phyloP scores from a whole-genome alignment of 2,329 filamentous ascomycete species.

The Talaromyces albobiverticillius region DNA sequence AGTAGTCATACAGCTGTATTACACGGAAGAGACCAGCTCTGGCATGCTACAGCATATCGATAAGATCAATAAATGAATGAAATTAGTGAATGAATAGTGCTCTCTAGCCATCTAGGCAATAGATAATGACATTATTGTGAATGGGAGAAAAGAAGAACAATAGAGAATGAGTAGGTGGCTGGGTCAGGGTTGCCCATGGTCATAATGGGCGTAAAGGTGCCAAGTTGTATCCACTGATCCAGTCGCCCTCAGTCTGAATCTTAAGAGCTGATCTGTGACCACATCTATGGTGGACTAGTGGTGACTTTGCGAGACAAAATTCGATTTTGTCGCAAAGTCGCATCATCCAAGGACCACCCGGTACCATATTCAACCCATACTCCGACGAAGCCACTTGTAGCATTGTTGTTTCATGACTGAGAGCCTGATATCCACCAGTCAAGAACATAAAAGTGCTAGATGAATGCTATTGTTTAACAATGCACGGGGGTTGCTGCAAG shows the following conservation, averaged over 20 bases:
- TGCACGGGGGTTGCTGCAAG: not conserved
- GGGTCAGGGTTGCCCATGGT: not conserved
- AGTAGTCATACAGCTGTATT: not conserved
- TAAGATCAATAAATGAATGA: not conserved
- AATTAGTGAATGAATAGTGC: not conserved
- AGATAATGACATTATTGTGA: not conserved
- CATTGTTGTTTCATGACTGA: not conserved
- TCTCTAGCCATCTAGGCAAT: not conserved
- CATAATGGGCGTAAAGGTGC: not conserved
- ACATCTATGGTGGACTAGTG: too few relatives aligned
- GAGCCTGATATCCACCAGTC: not conserved
- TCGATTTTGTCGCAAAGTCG: too few relatives aligned
- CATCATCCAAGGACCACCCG: too few relatives aligned
- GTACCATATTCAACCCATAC: too few relatives aligned
- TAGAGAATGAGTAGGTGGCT: not conserved
- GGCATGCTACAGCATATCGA: not conserved
- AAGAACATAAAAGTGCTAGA: not conserved
- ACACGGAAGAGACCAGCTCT: slow-evolving; percentile 8
- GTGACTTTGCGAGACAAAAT: too few relatives aligned
- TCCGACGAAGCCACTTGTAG: not conserved
- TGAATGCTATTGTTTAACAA: not conserved
- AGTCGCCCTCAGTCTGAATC: not conserved
- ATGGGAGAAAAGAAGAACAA: not conserved
- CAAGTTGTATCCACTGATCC: not conserved
- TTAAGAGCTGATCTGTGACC: too few relatives aligned